A percentile compares a stretch with the other conserved stretches of the same genome.
These are phyloP conservation scores for Aspergillus tamarii DNA, from an alignment of 2,329 filamentous ascomycete species.

Conservation along the genomic window DNA sequence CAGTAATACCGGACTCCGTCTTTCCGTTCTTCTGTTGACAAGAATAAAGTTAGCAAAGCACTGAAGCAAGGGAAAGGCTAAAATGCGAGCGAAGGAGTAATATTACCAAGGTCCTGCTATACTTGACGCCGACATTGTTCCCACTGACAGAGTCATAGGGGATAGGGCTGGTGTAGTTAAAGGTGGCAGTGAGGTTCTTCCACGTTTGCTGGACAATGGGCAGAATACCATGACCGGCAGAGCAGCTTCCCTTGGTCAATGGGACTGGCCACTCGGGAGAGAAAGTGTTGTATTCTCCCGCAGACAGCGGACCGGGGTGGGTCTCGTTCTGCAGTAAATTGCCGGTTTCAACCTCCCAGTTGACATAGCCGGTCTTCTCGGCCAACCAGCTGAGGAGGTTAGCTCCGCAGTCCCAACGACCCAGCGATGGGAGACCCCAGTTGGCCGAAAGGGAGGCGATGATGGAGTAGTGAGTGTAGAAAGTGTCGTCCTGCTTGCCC, in stretches of 20 bases:
- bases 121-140: conserved; percentile 24
- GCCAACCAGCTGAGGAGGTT: conserved; percentile 68
- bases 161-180: conserved; percentile 40
- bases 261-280: conserved; percentile 35
- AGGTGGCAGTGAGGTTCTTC: conserved; percentile 27
- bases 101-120: conserved; percentile 22
- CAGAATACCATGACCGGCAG: conserved; percentile 40
- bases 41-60: background rate
- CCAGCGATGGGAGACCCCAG: conserved; percentile 70
- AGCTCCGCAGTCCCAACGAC: conserved; percentile 72
- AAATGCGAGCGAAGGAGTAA: background rate
- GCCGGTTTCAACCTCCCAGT: conserved; percentile 44
- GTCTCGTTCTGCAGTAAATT: conserved; percentile 57
- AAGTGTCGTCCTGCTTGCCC: conserved; percentile 70
- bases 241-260: conserved; percentile 35
- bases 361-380: conserved; percentile 60
- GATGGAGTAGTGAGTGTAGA: conserved; percentile 75
- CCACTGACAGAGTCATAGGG: conserved; percentile 28
- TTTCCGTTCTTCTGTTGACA: conserved; percentile 12
- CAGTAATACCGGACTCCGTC: conserved; percentile 8
- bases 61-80: background rate
- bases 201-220: conserved; percentile 37
- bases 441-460: conserved; percentile 70
- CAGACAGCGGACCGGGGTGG: conserved; percentile 52
- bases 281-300: conserved; percentile 29